Conservation (phyloP, 129 eudicot genomes). For the Tagetes erecta region DNA sequence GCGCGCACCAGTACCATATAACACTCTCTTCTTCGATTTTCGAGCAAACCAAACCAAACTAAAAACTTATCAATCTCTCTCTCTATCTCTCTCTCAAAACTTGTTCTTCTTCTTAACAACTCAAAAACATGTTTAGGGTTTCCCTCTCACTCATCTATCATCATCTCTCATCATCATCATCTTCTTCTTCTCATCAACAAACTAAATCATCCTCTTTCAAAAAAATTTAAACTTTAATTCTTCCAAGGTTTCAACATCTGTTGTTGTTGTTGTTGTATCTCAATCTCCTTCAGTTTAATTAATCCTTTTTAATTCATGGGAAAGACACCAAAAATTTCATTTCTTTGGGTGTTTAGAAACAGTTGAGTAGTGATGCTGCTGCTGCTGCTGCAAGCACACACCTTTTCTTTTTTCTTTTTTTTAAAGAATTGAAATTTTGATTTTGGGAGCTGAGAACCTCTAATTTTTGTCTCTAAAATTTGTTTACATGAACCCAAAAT, state of each 20-base stretch:
- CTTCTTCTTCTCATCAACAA: constrained; percentile 32
- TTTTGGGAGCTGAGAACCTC: not conserved
- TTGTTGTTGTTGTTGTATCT: not conserved
- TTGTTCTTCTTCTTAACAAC: constrained; percentile 1
- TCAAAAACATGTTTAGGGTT: constrained; percentile 35
- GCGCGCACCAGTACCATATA: constrained; percentile 31
- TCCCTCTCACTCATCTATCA: constrained; percentile 20
- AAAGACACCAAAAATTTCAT: not conserved
- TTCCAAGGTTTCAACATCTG: constrained; percentile 12
- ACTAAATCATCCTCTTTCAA: not conserved
- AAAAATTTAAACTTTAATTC: not conserved
- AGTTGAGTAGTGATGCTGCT: constrained; percentile 9
- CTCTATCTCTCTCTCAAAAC: constrained; percentile 19
- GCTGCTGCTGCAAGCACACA: not conserved
- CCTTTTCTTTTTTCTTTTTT: constrained; percentile 15
- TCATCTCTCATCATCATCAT: not conserved
- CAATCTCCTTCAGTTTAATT: not conserved
- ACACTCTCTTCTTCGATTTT: constrained; percentile 52
- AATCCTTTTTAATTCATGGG: constrained; percentile 3
- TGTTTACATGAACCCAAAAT: constrained; percentile 27
- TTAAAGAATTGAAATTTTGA: constrained; percentile 5
- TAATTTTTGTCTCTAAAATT: constrained; percentile 38
- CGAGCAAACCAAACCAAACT: constrained; percentile 42
- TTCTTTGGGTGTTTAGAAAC: constrained; percentile 22
- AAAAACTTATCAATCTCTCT: constrained; percentile 13